These are phyloP conservation scores for Pichia ethanolica DNA, from an alignment of 805 yeast genomes.

Conservation along the genomic window DNA sequence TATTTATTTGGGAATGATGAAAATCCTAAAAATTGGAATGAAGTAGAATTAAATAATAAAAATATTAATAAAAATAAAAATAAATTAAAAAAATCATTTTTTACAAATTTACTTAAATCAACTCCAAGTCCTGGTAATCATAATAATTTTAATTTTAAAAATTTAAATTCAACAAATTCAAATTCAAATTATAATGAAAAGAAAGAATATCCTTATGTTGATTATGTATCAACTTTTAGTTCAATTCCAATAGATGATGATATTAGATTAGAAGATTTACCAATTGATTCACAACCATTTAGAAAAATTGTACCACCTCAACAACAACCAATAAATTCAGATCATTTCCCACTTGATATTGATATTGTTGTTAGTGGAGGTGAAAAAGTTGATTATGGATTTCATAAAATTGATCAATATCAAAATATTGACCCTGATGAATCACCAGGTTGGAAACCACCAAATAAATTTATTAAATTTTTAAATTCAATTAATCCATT, in stretches of 20 bases:
- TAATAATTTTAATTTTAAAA: not conserved
- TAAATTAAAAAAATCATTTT: conserved; percentile 1
- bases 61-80: not conserved
- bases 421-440: conserved; percentile 9
- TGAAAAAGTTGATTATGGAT: conserved; percentile 25
- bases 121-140: not conserved
- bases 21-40: conserved; percentile 9
- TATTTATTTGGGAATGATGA: conserved; percentile 13
- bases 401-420: conserved; percentile 17
- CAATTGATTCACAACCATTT: conserved; percentile 22
- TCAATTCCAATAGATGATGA: conserved; percentile 27
- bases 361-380: conserved; percentile 26
- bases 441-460: not conserved
- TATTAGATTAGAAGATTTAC: conserved; percentile 20
- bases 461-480: not conserved
- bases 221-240: conserved; percentile 3
- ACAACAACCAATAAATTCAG: not conserved
- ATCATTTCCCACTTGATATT: conserved; percentile 8
- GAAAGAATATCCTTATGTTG: conserved; percentile 1
- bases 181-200: conserved; percentile 1
- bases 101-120: conserved; percentile 2
- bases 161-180: not conserved
- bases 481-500: conserved; percentile 7
- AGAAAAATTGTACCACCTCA: conserved; percentile 1
- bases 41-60: conserved; percentile 1